Evolutionary conservation across 169 alveolate genomes (phyloP).

Genomic region (Plasmodium vivax): DNA sequence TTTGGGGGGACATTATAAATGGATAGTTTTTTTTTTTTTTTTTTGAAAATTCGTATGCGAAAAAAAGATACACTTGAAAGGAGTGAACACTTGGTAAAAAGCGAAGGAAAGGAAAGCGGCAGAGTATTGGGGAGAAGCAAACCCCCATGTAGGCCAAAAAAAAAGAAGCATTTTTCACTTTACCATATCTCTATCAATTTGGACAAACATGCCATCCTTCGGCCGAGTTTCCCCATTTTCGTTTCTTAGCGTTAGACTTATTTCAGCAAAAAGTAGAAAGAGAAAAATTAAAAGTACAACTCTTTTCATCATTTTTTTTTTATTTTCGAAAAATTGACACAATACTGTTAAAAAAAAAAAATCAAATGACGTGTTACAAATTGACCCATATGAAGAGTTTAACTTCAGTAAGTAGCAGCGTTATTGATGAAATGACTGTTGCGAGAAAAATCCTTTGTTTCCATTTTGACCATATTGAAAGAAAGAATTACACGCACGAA

Average conservation of each 20-base stretch:
- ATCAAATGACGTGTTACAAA: not conserved
- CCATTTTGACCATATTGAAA: not conserved
- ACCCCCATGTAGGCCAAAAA: not conserved
- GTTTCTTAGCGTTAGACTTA: constrained; percentile 7
- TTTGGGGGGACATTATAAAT: not conserved
- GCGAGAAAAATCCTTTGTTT: not conserved
- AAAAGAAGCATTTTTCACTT: not conserved
- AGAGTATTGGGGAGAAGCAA: not conserved
- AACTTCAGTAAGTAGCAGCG: constrained; percentile 5
- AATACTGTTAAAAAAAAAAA: not conserved
- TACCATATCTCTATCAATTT: constrained; percentile 72
- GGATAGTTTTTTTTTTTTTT: not conserved
- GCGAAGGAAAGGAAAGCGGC: not conserved
- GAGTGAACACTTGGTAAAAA: not conserved
- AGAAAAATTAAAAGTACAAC: constrained; percentile 21
- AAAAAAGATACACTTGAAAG: not conserved
- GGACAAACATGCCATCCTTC: constrained; percentile 20
- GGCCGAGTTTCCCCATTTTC: not conserved
- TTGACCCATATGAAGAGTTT: constrained; percentile 7
- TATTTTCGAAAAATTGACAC: not conserved
- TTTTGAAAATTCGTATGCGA: not conserved
- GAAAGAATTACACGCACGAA: not conserved
- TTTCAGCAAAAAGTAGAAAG: not conserved
- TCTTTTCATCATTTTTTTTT: constrained; percentile 27
- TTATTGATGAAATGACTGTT: not conserved